Evolutionary conservation across 805 yeast genomes (phyloP).

Genomic region (Myxozyma neotropica): DNA sequence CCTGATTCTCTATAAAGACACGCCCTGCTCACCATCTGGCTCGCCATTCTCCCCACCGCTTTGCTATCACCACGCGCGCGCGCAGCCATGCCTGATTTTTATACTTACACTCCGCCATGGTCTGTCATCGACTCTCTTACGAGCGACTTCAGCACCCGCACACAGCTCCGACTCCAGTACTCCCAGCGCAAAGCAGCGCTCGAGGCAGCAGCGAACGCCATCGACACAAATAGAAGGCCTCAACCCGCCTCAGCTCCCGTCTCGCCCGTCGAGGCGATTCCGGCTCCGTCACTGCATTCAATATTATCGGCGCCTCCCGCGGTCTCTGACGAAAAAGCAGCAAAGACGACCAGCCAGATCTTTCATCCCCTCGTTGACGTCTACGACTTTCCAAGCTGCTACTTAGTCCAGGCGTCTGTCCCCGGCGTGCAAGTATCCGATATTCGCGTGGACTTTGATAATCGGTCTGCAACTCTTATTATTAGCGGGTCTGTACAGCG

Average conservation of each 20-base stretch:
- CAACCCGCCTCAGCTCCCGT: background rate
- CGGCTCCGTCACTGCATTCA: too few species aligned
- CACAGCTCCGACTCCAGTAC: background rate
- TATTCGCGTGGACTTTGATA: conserved; percentile 28
- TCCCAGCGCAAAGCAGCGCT: conserved; percentile 8
- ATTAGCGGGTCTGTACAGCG: conserved; percentile 18
- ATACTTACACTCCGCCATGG: conserved; percentile 12
- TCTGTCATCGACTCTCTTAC: conserved; percentile 11
- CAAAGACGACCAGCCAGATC: background rate
- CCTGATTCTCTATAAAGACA: background rate
- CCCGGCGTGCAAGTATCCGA: conserved; percentile 20
- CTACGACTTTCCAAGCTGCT: conserved; percentile 14
- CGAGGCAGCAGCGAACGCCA: background rate
- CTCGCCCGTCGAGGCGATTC: too few species aligned
- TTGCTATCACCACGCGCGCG: too few species aligned
- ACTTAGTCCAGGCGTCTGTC: conserved; percentile 15
- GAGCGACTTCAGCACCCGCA: conserved; percentile 8
- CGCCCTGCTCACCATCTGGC: background rate
- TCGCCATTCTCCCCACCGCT: background rate
- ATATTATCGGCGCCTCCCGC: too few species aligned
- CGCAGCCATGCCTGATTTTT: conserved; percentile 10
- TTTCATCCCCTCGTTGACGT: conserved; percentile 22
- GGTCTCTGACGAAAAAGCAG: too few species aligned
- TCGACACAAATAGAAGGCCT: background rate
- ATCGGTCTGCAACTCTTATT: background rate